Conservation (phyloP, 2,329 filamentous ascomycete genomes). For the Penicillium sp. region DNA sequence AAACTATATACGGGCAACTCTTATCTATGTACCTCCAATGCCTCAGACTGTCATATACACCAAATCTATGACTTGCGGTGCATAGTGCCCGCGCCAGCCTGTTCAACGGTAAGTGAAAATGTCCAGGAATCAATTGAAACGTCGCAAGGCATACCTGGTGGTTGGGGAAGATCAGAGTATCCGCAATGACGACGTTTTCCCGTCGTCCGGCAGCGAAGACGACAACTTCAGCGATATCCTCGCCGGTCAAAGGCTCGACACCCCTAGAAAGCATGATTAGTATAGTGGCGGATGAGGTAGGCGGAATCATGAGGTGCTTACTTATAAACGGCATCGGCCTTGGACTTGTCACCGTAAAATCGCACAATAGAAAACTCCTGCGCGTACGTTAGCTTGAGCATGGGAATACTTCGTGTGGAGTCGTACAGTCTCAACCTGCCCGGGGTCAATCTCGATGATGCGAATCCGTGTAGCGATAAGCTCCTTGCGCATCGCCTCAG, state of each 20-base stretch:
- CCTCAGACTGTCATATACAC: slow-evolving; percentile 2
- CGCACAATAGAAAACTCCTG: slow-evolving; percentile 84
- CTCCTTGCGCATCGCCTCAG: slow-evolving; percentile 78
- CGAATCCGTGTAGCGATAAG: slow-evolving; percentile 76
- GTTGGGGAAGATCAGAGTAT: slow-evolving; percentile 81
- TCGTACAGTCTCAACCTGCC: slow-evolving; percentile 81
- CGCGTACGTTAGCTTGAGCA: slow-evolving; percentile 1
- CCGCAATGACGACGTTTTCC: slow-evolving; percentile 88
- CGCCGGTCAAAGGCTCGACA: slow-evolving; percentile 78
- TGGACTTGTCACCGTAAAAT: slow-evolving; percentile 82
- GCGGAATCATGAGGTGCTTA: slow-evolving; percentile 44
- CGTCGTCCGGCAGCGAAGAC: slow-evolving; percentile 80
- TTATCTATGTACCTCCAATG: slow-evolving; percentile 10
- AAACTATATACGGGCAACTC: slow-evolving; percentile 2
- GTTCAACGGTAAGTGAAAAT: not conserved
- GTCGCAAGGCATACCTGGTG: slow-evolving; percentile 66
- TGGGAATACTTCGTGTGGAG: not conserved
- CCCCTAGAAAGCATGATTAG: slow-evolving; percentile 51
- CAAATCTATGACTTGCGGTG: slow-evolving; percentile 23
- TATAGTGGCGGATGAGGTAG: not conserved
- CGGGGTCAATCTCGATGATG: slow-evolving; percentile 85
- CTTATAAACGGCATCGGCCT: slow-evolving; percentile 88
- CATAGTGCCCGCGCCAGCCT: slow-evolving; percentile 25
- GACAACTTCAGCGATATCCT: slow-evolving; percentile 86
- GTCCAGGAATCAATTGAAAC: not conserved